Evolutionary conservation across 2,329 filamentous ascomycete species (phyloP).

Genomic region (Cladosporium sp.): DNA sequence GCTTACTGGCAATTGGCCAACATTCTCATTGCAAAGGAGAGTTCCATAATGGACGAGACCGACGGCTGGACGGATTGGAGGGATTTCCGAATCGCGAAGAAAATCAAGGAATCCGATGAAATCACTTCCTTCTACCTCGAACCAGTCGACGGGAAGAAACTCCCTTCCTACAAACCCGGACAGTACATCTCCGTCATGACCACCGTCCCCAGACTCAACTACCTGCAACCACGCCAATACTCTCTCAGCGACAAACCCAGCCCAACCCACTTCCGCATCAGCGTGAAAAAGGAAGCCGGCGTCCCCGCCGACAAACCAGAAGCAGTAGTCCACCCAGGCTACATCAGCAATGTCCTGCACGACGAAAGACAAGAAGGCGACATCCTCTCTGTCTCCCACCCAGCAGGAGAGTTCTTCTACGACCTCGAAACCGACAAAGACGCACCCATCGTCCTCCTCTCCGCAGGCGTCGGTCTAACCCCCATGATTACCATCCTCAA

Average conservation of each 20-base stretch:
- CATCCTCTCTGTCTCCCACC: slow-evolving; percentile 60
- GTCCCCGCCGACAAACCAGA: slow-evolving; percentile 42
- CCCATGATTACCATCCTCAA: slow-evolving; percentile 63
- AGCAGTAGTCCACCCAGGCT: slow-evolving; percentile 53
- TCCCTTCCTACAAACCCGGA: slow-evolving; percentile 63
- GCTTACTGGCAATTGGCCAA: slow-evolving; percentile 71
- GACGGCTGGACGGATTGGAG: slow-evolving; percentile 64
- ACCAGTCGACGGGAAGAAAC: slow-evolving; percentile 55
- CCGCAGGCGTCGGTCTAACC: slow-evolving; percentile 64
- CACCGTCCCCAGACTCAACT: slow-evolving; percentile 54
- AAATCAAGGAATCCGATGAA: slow-evolving; percentile 61
- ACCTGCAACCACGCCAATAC: slow-evolving; percentile 66
- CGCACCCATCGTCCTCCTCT: slow-evolving; percentile 59
- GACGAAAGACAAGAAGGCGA: slow-evolving; percentile 58
- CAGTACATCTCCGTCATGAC: slow-evolving; percentile 66
- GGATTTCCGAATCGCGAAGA: slow-evolving; percentile 60
- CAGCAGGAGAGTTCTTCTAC: slow-evolving; percentile 57
- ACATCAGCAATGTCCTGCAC: slow-evolving; percentile 66
- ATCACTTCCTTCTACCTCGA: slow-evolving; percentile 67
- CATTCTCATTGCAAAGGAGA: slow-evolving; percentile 65
- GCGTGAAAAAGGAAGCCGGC: slow-evolving; percentile 62
- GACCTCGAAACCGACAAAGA: slow-evolving; percentile 42
- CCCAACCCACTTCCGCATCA: slow-evolving; percentile 62
- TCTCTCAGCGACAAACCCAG: slow-evolving; percentile 63
- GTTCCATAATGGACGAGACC: slow-evolving; percentile 56